These are phyloP conservation scores for Agaricus subrufescens DNA, from an alignment of 768 basidiomycete genomes.

Conservation along the genomic window DNA sequence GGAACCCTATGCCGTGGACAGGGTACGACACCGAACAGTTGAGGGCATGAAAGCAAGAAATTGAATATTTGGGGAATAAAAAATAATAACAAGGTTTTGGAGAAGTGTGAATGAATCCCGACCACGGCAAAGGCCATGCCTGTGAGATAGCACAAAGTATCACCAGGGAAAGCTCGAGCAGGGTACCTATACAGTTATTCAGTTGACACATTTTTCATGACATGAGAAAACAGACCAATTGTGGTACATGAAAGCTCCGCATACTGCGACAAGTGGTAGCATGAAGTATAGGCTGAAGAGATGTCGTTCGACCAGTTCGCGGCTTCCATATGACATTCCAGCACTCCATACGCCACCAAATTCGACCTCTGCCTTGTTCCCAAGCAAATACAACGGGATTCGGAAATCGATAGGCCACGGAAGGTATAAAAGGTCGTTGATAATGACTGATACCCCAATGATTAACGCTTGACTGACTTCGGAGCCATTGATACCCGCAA, in stretches of 20 bases:
- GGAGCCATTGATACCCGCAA: slow-evolving; percentile 95
- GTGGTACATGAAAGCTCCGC: slow-evolving; percentile 86
- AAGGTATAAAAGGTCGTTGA: slow-evolving; percentile 94
- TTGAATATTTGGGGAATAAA: slow-evolving; percentile 99
- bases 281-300: slow-evolving; percentile 97
- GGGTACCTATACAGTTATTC: slow-evolving; percentile 70
- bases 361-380: slow-evolving; percentile 60
- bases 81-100: slow-evolving; percentile 93
- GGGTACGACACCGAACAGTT: slow-evolving; percentile 88
- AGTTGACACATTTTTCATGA: not conserved
- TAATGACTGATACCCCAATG: slow-evolving; percentile 83
- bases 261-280: slow-evolving; percentile 90
- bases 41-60: slow-evolving; percentile 90
- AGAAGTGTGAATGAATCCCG: slow-evolving; percentile 95
- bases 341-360: slow-evolving; percentile 79
- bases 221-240: slow-evolving; percentile 69
- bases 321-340: slow-evolving; percentile 82
- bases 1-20: slow-evolving; percentile 95
- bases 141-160: slow-evolving; percentile 95
- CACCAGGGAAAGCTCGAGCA: slow-evolving; percentile 90
- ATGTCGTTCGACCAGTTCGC: slow-evolving; percentile 86
- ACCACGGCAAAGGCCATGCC: slow-evolving; percentile 99
- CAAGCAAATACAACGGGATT: slow-evolving; percentile 67
- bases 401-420: slow-evolving; percentile 78
- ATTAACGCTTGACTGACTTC: slow-evolving; percentile 93